A percentile compares a stretch with the other conserved stretches of the same genome.
These are phyloP conservation scores for Isabelozyma gotoi DNA, from an alignment of 805 yeast genomes.

Conservation along the genomic window DNA sequence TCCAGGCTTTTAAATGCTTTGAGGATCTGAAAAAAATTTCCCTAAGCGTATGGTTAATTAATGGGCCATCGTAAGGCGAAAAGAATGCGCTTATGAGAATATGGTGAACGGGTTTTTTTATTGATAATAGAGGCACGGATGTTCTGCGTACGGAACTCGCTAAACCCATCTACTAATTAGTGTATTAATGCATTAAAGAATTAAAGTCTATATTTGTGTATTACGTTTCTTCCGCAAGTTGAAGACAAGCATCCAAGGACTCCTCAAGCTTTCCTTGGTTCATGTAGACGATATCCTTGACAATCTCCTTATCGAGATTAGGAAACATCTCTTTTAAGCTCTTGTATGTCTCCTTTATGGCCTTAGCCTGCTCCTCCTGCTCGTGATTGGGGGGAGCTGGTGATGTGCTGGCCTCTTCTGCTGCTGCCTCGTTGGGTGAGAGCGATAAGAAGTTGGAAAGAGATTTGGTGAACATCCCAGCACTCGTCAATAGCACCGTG, in stretches of 20 bases:
- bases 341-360: conserved; percentile 28
- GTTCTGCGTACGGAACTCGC: too few species aligned
- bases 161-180: too few species aligned
- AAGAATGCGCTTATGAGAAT: not conserved
- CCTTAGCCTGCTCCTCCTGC: conserved; percentile 8
- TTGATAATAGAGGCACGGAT: not conserved
- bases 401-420: conserved; percentile 6
- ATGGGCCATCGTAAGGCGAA: not conserved
- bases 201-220: not conserved
- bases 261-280: conserved; percentile 68
- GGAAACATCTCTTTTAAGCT: conserved; percentile 75
- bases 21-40: too few species aligned
- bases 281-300: conserved; percentile 67
- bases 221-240: conserved; percentile 19
- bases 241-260: conserved; percentile 64
- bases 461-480: conserved; percentile 52
- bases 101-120: not conserved
- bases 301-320: conserved; percentile 60
- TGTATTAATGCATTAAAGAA: not conserved
- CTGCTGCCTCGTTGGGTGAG: conserved; percentile 24
- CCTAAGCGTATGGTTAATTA: not conserved
- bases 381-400: conserved; percentile 1
- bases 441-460: conserved; percentile 42
- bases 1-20: too few species aligned
- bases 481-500: conserved; percentile 41